Conservation (phyloP, 768 basidiomycete species). For the Paxillus involutus region DNA sequence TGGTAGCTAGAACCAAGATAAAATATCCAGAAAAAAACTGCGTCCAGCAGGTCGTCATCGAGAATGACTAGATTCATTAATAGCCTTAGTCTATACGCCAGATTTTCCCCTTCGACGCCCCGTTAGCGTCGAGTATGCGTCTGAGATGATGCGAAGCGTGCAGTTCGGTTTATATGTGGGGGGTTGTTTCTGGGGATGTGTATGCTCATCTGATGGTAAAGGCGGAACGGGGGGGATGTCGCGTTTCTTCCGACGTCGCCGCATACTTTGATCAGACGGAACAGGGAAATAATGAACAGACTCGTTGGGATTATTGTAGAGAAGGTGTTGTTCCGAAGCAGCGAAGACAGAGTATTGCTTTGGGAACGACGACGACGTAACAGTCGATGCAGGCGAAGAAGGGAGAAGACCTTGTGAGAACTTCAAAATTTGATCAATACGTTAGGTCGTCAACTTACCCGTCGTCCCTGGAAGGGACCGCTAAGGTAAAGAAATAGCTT, state of each 20-base stretch:
- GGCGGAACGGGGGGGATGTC: constrained; percentile 4
- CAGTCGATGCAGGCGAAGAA: constrained; percentile 8
- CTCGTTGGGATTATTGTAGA: constrained; percentile 19
- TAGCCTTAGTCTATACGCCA: background rate
- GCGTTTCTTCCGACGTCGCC: constrained; percentile 15
- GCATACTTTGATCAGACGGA: constrained; percentile 1
- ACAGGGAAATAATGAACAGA: constrained; percentile 13
- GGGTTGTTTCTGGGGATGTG: background rate
- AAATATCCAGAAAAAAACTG: background rate
- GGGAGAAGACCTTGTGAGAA: constrained; percentile 3
- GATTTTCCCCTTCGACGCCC: constrained; percentile 14
- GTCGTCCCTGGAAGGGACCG: background rate
- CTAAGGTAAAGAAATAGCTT: background rate
- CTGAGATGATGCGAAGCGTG: constrained; percentile 27
- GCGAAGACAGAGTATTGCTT: constrained; percentile 10
- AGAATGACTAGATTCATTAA: background rate
- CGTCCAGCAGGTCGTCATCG: background rate
- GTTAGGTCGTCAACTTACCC: background rate
- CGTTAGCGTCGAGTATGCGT: constrained; percentile 22
- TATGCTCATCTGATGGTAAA: background rate
- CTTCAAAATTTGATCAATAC: background rate
- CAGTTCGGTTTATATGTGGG: constrained; percentile 14
- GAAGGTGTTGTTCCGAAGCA: constrained; percentile 9
- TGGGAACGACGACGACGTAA: constrained; percentile 5
- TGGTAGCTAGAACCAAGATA: background rate